phyloP scores from a whole-genome alignment of 306 rosid genomes.

The Cicer chorassanicum region DNA sequence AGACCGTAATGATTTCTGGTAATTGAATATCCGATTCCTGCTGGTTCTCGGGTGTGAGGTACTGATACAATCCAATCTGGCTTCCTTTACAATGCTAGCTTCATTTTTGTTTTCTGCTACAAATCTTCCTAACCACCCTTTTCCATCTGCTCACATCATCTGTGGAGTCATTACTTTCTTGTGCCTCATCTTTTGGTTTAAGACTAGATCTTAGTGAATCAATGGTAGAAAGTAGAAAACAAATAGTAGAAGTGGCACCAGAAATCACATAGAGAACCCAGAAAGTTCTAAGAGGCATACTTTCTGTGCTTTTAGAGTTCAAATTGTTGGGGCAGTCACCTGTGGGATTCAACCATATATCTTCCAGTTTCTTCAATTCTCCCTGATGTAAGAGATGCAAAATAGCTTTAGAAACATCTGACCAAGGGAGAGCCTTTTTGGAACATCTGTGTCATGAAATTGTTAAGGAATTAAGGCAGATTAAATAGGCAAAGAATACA shows the following conservation, averaged over 20 bases:
- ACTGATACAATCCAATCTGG: constrained; percentile 13
- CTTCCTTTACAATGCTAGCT: background rate
- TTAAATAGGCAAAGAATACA: background rate
- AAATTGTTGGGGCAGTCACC: constrained; percentile 37
- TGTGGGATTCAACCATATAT: constrained; percentile 46
- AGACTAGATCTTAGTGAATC: constrained; percentile 22
- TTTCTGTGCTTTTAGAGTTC: constrained; percentile 31
- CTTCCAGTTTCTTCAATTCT: constrained; percentile 47
- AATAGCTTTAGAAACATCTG: constrained; percentile 62
- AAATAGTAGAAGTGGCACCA: constrained; percentile 57
- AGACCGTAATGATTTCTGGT: constrained; percentile 26
- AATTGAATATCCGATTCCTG: constrained; percentile 26
- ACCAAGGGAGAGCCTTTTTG: constrained; percentile 74
- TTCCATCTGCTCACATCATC: constrained; percentile 33
- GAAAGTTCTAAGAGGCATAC: constrained; percentile 58
- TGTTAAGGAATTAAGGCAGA: background rate
- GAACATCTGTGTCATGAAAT: constrained; percentile 58
- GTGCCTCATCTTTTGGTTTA: constrained; percentile 21
- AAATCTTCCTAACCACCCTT: constrained; percentile 30
- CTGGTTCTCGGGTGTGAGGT: background rate
- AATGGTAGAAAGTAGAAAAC: constrained; percentile 49
- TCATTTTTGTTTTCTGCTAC: constrained; percentile 20
- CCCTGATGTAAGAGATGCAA: constrained; percentile 57
- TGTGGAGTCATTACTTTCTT: constrained; percentile 21
- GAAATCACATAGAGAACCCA: constrained; percentile 64